Conservation (phyloP, 805 yeast species). For the Vanderwaltozyma verrucispora region DNA sequence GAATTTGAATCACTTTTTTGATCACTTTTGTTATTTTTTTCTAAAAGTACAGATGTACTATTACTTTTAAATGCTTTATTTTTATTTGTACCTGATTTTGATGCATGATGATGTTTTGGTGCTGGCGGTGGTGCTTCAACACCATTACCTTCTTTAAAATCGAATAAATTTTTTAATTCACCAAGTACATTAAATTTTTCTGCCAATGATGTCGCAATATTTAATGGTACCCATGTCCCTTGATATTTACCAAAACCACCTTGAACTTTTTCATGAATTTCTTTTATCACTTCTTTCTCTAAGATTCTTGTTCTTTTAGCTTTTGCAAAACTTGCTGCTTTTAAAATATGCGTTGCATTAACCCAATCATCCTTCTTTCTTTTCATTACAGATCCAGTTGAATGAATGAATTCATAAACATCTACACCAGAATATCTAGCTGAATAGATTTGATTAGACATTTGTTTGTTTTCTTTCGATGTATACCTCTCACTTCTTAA, state of each 20-base stretch:
- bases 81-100: slow-evolving; percentile 33
- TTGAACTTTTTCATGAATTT: slow-evolving; percentile 85
- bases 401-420: slow-evolving; percentile 64
- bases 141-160: slow-evolving; percentile 44
- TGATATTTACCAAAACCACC: slow-evolving; percentile 97
- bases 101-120: slow-evolving; percentile 58
- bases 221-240: slow-evolving; percentile 92
- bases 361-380: slow-evolving; percentile 72
- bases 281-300: slow-evolving; percentile 87
- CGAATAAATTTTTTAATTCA: slow-evolving; percentile 54
- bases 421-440: slow-evolving; percentile 77
- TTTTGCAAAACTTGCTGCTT: slow-evolving; percentile 89
- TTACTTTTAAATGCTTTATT: slow-evolving; percentile 20
- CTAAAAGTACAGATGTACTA: slow-evolving; percentile 11
- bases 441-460: slow-evolving; percentile 42
- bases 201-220: slow-evolving; percentile 61
- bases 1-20: too few species aligned
- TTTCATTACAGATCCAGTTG: slow-evolving; percentile 69
- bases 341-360: slow-evolving; percentile 90
- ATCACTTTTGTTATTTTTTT: slow-evolving; percentile 8
- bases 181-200: slow-evolving; percentile 53
- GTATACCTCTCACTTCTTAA: too few species aligned
- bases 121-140: slow-evolving; percentile 46
- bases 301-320: slow-evolving; percentile 87
- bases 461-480: slow-evolving; percentile 3